These are phyloP conservation scores for Pyrenula massariospora DNA, from an alignment of 495 filamentous ascomycete genomes.

Conservation along the genomic window DNA sequence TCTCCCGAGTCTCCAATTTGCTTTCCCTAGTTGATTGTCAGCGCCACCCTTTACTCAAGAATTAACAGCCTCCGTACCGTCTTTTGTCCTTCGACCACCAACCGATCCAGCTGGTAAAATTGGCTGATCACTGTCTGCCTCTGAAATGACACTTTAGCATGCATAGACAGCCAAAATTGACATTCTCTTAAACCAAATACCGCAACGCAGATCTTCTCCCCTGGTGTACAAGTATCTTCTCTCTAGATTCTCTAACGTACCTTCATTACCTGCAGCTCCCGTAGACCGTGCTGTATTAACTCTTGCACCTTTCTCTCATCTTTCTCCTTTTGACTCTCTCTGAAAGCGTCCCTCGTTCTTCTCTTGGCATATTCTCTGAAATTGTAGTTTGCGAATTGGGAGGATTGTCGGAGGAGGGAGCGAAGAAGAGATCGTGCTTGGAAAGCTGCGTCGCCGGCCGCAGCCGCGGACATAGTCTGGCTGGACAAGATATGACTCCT, in stretches of 20 bases:
- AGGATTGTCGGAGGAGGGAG: conserved; percentile 74
- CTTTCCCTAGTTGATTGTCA: conserved; percentile 46
- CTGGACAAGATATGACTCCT: background rate
- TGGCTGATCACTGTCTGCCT: conserved; percentile 90
- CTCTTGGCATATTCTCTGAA: conserved; percentile 94
- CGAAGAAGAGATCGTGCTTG: conserved; percentile 56
- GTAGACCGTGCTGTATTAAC: conserved; percentile 76
- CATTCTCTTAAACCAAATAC: background rate
- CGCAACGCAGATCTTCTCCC: background rate
- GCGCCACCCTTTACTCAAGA: background rate
- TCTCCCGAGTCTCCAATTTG: conserved; percentile 57
- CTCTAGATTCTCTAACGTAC: too few species aligned
- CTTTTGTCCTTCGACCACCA: conserved; percentile 87
- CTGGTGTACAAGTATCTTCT: background rate
- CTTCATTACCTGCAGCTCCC: conserved; percentile 85
- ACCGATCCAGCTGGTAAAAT: conserved; percentile 82
- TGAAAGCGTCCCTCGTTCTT: conserved; percentile 78
- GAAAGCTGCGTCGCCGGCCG: background rate
- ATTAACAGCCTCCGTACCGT: conserved; percentile 22
- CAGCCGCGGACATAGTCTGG: background rate
- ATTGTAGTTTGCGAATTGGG: conserved; percentile 87
- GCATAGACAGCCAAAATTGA: conserved; percentile 8
- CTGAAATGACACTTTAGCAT: conserved; percentile 29
- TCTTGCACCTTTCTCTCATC: conserved; percentile 76
- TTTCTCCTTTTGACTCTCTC: conserved; percentile 54